These are phyloP conservation scores for Aspergillus hortae DNA, from an alignment of 2,329 filamentous ascomycete species.

Conservation along the genomic window DNA sequence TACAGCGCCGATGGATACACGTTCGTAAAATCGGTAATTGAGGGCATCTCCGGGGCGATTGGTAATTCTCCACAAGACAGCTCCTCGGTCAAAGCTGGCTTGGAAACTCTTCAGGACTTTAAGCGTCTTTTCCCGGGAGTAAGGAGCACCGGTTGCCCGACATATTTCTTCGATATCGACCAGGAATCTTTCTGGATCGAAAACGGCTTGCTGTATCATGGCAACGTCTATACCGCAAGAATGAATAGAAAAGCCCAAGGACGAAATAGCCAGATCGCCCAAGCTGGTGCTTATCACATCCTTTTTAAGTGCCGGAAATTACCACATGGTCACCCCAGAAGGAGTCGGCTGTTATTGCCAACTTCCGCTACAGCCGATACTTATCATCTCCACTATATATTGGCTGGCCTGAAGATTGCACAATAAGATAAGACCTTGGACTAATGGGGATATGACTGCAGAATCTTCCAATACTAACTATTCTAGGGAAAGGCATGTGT, in stretches of 20 bases:
- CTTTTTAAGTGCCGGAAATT: not conserved
- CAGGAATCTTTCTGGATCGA: not conserved
- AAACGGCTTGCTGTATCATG: not conserved
- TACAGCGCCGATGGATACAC: not conserved
- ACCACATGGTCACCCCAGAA: not conserved
- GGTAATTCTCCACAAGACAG: not conserved
- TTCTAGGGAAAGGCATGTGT: not conserved
- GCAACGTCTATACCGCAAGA: not conserved
- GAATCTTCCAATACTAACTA: not conserved
- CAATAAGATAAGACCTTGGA: not conserved
- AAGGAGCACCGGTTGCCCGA: not conserved
- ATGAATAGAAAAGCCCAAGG: not conserved
- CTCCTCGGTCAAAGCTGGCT: not conserved
- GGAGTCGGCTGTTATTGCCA: not conserved
- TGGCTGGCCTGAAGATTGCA: not conserved
- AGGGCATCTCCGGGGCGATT: not conserved
- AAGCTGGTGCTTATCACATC: not conserved
- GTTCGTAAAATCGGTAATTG: slow-evolving; percentile 2
- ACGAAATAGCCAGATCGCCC: not conserved
- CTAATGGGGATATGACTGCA: not conserved
- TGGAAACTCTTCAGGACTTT: not conserved
- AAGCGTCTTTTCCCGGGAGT: not conserved
- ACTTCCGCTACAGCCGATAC: not conserved
- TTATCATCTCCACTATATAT: not conserved
- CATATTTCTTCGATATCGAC: not conserved